phyloP scores from a whole-genome alignment of 2,329 filamentous ascomycete species.

The Xylaria sp. region DNA sequence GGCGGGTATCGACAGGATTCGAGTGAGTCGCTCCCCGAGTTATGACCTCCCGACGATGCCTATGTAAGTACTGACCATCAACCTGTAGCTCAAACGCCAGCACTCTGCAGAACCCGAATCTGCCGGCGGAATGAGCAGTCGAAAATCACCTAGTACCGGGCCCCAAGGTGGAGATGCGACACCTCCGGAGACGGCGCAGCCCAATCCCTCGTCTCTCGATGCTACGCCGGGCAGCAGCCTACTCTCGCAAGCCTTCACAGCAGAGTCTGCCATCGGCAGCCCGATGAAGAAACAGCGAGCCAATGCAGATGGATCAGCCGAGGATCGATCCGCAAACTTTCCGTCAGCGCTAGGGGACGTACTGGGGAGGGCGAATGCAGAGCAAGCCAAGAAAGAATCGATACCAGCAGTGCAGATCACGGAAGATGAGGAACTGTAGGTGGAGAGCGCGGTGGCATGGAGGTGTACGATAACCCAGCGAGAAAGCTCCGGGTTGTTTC shows the following conservation, averaged over 20 bases:
- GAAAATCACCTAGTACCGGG: slow-evolving; percentile 59
- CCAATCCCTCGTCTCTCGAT: slow-evolving; percentile 49
- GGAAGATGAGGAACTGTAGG: slow-evolving; percentile 50
- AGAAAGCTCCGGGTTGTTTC: background rate
- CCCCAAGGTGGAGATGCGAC: slow-evolving; percentile 54
- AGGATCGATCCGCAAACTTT: slow-evolving; percentile 52
- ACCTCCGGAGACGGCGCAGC: slow-evolving; percentile 54
- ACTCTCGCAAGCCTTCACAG: slow-evolving; percentile 57
- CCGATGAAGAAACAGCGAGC: slow-evolving; percentile 81
- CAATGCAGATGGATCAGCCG: slow-evolving; percentile 64
- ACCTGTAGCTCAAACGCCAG: slow-evolving; percentile 77
- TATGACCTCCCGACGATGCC: background rate
- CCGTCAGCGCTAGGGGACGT: slow-evolving; percentile 56
- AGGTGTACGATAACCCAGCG: background rate
- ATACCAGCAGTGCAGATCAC: slow-evolving; percentile 39
- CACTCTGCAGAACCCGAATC: slow-evolving; percentile 78
- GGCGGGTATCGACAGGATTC: slow-evolving; percentile 84
- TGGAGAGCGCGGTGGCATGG: background rate
- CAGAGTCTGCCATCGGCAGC: slow-evolving; percentile 68
- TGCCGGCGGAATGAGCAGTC: slow-evolving; percentile 54
- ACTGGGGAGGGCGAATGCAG: slow-evolving; percentile 49
- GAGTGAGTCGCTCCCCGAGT: slow-evolving; percentile 61
- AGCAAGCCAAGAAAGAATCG: slow-evolving; percentile 40
- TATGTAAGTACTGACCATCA: slow-evolving; percentile 42
- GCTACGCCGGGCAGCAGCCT: slow-evolving; percentile 51